A percentile compares a stretch with the other conserved stretches of the same genome.
Conservation (phyloP, 2,329 filamentous ascomycete genomes). For the Geosmithia morbida region DNA sequence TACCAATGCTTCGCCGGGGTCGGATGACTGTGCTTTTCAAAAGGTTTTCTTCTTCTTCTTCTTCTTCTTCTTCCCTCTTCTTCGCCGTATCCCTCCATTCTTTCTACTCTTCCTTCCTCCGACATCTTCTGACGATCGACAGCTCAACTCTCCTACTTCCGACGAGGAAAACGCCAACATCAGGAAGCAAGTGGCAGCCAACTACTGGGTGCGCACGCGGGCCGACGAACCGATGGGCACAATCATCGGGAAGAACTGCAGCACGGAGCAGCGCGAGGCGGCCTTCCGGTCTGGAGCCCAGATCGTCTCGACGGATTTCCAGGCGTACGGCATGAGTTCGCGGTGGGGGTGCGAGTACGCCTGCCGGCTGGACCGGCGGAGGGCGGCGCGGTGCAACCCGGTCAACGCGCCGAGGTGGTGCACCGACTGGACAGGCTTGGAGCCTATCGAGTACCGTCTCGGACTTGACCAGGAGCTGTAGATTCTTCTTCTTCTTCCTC, state of each 20-base stretch:
- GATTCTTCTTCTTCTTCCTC: no score
- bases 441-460: conserved; percentile 7
- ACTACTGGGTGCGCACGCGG: conserved; percentile 33
- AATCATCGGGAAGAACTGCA: conserved; percentile 19
- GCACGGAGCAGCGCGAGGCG: conserved; percentile 21
- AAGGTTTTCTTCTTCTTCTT: conserved; percentile 11
- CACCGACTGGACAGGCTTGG: conserved; percentile 5
- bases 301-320: conserved; percentile 33
- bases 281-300: conserved; percentile 32
- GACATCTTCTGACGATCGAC: neutral
- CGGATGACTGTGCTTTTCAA: conserved; percentile 30
- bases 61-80: neutral
- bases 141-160: conserved; percentile 27
- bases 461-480: neutral
- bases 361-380: conserved; percentile 8
- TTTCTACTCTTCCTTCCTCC: neutral
- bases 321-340: conserved; percentile 27
- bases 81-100: no score
- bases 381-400: conserved; percentile 16
- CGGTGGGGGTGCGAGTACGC: conserved; percentile 31
- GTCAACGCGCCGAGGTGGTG: conserved; percentile 8
- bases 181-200: conserved; percentile 25
- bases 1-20: conserved; percentile 29
- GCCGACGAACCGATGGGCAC: conserved; percentile 29
- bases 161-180: conserved; percentile 21